phyloP scores from a whole-genome alignment of 2,329 filamentous ascomycete species.

The Trichoderma breve region DNA sequence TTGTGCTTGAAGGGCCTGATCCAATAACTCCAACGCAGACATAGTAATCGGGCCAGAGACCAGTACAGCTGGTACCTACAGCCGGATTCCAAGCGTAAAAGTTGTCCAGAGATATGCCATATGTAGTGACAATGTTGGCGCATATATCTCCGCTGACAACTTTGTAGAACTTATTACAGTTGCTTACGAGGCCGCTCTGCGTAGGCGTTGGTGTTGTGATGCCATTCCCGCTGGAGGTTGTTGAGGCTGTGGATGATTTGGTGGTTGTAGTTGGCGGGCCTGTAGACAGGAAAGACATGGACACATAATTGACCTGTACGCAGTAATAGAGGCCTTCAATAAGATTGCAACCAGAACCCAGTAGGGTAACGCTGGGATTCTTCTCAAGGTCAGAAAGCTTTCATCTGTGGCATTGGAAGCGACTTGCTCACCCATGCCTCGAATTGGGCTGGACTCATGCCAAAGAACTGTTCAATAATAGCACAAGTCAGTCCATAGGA shows the following conservation, averaged over 20 bases:
- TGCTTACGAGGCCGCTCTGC: neutral
- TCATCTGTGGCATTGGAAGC: too few relatives aligned
- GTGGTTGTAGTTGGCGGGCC: neutral
- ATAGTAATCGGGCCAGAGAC: neutral
- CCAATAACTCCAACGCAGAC: neutral
- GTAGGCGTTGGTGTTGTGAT: neutral
- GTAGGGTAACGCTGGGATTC: neutral
- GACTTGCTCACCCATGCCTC: neutral
- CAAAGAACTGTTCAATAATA: neutral
- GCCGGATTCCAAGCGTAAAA: neutral
- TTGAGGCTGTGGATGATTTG: neutral
- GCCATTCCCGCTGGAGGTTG: neutral
- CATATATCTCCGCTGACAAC: neutral
- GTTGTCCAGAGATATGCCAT: neutral
- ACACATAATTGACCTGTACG: neutral
- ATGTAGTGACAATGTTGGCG: neutral
- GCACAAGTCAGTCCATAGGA: neutral
- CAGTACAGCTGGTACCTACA: neutral
- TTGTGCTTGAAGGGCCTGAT: too few relatives aligned
- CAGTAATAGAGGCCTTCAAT: neutral
- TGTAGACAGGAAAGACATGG: neutral
- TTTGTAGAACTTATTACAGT: conserved; percentile 2
- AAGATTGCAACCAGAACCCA: neutral
- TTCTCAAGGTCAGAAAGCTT: neutral
- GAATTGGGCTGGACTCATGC: neutral